phyloP scores from a whole-genome alignment of 2,329 filamentous ascomycete genomes.

The Trichoderma gracile region DNA sequence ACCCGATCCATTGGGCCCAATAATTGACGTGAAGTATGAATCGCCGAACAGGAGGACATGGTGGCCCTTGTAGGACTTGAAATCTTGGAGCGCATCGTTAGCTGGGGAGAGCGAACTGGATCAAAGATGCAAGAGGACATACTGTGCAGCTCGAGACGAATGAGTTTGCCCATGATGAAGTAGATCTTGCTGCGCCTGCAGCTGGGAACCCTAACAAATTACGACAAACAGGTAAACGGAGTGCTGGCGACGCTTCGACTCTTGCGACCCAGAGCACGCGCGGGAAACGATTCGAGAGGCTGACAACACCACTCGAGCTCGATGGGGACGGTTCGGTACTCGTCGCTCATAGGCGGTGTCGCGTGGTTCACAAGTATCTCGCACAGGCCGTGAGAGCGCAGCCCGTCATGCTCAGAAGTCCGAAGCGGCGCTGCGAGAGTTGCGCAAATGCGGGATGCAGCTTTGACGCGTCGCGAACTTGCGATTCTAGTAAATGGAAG shows the following conservation, averaged over 20 bases:
- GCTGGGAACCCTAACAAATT: neutral
- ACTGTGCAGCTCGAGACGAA: slow-evolving; percentile 93
- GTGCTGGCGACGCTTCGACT: neutral
- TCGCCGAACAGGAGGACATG: slow-evolving; percentile 93
- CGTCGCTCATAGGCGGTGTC: slow-evolving; percentile 13
- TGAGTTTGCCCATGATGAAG: slow-evolving; percentile 86
- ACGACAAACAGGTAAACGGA: neutral
- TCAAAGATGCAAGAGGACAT: slow-evolving; percentile 39
- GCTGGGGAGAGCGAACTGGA: neutral
- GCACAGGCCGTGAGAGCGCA: neutral
- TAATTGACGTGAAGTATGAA: slow-evolving; percentile 98
- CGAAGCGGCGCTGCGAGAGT: slow-evolving; percentile 10
- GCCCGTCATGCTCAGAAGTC: slow-evolving; percentile 14
- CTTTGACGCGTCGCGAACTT: slow-evolving; percentile 24
- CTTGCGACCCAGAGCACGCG: slow-evolving; percentile 18
- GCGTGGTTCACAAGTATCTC: slow-evolving; percentile 10
- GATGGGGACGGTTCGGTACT: neutral
- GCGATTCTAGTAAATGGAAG: neutral
- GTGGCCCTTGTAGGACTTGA: slow-evolving; percentile 99
- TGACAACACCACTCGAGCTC: slow-evolving; percentile 20
- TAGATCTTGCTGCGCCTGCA: slow-evolving; percentile 3
- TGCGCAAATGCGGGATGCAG: slow-evolving; percentile 18
- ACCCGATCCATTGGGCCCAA: slow-evolving; percentile 98
- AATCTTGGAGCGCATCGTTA: slow-evolving; percentile 59
- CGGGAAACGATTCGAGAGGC: slow-evolving; percentile 1